These are phyloP conservation scores for Boeremia lycopersici DNA, from an alignment of 2,329 filamentous ascomycete genomes.

Conservation along the genomic window DNA sequence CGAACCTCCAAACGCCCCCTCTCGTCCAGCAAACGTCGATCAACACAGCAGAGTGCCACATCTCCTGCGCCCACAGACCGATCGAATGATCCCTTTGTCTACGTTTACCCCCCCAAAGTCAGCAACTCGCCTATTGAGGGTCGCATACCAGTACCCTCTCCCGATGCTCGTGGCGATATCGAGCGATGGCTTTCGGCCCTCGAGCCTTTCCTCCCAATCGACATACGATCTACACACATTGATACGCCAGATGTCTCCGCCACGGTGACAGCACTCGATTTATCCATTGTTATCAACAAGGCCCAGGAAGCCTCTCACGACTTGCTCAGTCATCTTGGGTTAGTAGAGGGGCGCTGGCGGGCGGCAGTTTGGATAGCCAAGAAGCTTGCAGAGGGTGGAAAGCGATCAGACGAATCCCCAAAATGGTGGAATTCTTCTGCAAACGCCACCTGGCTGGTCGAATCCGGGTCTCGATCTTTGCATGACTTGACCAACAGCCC, in stretches of 20 bases:
- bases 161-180: slow-evolving; percentile 31
- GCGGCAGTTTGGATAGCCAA: slow-evolving; percentile 55
- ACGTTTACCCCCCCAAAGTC: slow-evolving; percentile 17
- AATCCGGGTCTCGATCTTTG: slow-evolving; percentile 19
- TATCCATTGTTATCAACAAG: slow-evolving; percentile 33
- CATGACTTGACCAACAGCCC: slow-evolving; percentile 33
- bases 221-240: slow-evolving; percentile 31
- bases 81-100: background rate
- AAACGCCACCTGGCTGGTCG: slow-evolving; percentile 26
- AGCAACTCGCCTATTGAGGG: slow-evolving; percentile 10
- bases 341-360: slow-evolving; percentile 51
- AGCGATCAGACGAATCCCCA: slow-evolving; percentile 15
- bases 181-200: slow-evolving; percentile 44
- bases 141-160: slow-evolving; percentile 23
- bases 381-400: slow-evolving; percentile 47
- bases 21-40: slow-evolving; percentile 28
- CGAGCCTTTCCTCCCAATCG: slow-evolving; percentile 46
- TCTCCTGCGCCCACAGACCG: slow-evolving; percentile 1
- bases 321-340: slow-evolving; percentile 49
- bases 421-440: slow-evolving; percentile 22
- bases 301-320: slow-evolving; percentile 44
- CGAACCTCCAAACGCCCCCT: slow-evolving; percentile 33
- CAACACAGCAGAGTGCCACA: slow-evolving; percentile 9
- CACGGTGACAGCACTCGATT: slow-evolving; percentile 32
- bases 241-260: slow-evolving; percentile 16